Evolutionary conservation across 306 rosid species (phyloP), one percentile per base, ranked within the genome.

Genomic region (Sicyos edulis): DNA sequence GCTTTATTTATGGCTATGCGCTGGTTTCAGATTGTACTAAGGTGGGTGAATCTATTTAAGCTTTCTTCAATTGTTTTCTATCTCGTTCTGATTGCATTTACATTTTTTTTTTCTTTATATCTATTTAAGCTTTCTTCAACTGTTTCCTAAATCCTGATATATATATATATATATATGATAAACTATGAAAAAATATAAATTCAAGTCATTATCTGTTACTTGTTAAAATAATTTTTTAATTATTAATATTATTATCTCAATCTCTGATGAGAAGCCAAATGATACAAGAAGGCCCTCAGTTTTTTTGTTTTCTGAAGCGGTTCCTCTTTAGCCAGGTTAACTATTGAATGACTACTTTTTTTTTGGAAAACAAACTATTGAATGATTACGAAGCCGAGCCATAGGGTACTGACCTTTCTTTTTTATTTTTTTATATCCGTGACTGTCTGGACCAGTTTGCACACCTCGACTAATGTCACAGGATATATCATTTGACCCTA

Each of bases 21-120:
- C 59, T 22, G 56, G 51, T 49, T 15, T 69, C 45, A 69, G 59
- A 26, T 14, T 69, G 47, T 51, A 8, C 26, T 8, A 4, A 50
- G 73, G 73, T 69, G 59, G 8, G 59, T 69, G 59, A 22, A 51
- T 13, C 73, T 50, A 22, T 51, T 69, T 52, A n/a, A 50, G 45
- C 58, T 49, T 26, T 68, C 72, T 68, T 68, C 42, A 1, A 19
- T 21, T 14, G 21, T 49, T 68, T 67, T 32, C 32, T 0, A 45
- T 67, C 54, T 66, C 10, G 19, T 45, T 47, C 26, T 20, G 52
- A 64, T 47, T 65, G 16, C 29, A 45, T 45, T 22, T 19, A 44
- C 34, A 44, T 22, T 45, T 8, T 21, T 20, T 22, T 37, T 42
- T 65, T 26, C 10, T 40, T 42, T 42, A 8, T 6, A 42, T 42